Evolutionary conservation across 2,329 filamentous ascomycete genomes (phyloP).

Genomic region (Xylariales sp.): DNA sequence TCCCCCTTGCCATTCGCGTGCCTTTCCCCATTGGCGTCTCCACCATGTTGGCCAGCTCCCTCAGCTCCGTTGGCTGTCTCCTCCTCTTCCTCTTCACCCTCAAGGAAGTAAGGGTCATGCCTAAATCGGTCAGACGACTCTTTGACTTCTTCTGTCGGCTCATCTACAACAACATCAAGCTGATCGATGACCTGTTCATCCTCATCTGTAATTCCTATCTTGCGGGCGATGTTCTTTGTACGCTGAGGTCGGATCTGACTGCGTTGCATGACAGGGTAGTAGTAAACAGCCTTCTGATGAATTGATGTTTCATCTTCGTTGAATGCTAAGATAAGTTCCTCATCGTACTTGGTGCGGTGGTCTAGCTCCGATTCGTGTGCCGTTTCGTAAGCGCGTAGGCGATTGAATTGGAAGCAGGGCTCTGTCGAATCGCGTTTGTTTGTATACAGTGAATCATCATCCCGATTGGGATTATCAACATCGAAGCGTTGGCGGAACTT

Average conservation of each 20-base stretch:
- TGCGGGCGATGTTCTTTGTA: slow-evolving; percentile 58
- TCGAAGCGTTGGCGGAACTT: slow-evolving; percentile 60
- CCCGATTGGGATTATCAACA: slow-evolving; percentile 48
- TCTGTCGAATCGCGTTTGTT: slow-evolving; percentile 37
- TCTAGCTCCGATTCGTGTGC: slow-evolving; percentile 52
- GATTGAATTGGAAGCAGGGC: slow-evolving; percentile 56
- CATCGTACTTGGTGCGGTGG: slow-evolving; percentile 56
- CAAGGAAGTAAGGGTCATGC: slow-evolving; percentile 42
- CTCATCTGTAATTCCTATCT: slow-evolving; percentile 39
- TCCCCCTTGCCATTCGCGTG: slow-evolving; percentile 9
- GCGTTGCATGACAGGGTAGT: slow-evolving; percentile 65
- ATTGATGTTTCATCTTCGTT: slow-evolving; percentile 43
- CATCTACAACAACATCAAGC: slow-evolving; percentile 49
- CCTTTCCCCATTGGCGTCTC: slow-evolving; percentile 20
- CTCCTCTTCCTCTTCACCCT: slow-evolving; percentile 12
- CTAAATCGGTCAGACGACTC: slow-evolving; percentile 49
- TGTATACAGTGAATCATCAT: slow-evolving; percentile 52
- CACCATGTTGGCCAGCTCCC: slow-evolving; percentile 15
- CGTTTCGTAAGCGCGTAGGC: slow-evolving; percentile 62
- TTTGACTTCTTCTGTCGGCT: slow-evolving; percentile 49
- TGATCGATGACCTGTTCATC: slow-evolving; percentile 51
- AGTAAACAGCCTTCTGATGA: slow-evolving; percentile 56
- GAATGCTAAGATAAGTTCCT: slow-evolving; percentile 58
- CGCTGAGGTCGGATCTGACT: slow-evolving; percentile 59
- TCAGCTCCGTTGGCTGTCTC: slow-evolving; percentile 8